Evolutionary conservation across 768 basidiomycete species (phyloP).

Genomic region (Royoungia palumana): DNA sequence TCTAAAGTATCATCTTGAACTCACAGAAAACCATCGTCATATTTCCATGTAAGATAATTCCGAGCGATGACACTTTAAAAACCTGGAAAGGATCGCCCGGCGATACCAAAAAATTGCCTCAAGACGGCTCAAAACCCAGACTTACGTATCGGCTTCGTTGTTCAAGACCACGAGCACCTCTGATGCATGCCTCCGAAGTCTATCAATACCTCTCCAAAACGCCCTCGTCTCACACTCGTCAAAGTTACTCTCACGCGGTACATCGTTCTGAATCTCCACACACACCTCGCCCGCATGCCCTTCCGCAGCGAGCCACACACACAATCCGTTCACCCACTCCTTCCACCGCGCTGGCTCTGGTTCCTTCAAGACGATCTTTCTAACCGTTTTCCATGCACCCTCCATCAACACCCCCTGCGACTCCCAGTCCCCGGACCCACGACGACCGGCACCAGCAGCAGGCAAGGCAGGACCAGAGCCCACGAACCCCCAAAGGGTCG

Average conservation of each 20-base stretch:
- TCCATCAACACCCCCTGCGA: not conserved
- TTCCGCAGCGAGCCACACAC: slow-evolving; percentile 18
- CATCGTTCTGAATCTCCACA: slow-evolving; percentile 5
- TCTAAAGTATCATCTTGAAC: no score
- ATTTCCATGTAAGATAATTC: no score
- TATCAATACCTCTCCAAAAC: slow-evolving; percentile 8
- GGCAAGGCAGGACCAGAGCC: no score
- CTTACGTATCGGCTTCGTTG: no score
- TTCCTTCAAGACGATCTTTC: slow-evolving; percentile 7
- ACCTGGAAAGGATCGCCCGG: no score
- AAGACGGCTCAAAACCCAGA: no score
- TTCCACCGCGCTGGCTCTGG: slow-evolving; percentile 11
- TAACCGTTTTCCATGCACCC: slow-evolving; percentile 9
- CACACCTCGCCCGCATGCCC: slow-evolving; percentile 11
- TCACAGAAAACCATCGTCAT: no score
- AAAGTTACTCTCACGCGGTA: not conserved
- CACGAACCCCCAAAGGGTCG: slow-evolving; percentile 11
- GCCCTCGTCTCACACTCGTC: not conserved
- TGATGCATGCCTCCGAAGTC: slow-evolving; percentile 9
- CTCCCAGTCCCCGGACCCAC: not conserved
- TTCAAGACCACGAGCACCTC: slow-evolving; percentile 1
- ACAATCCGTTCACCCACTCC: slow-evolving; percentile 13
- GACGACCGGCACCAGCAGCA: not conserved
- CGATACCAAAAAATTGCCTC: no score
- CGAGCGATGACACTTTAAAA: no score